phyloP scores from a whole-genome alignment of 176 grass and related monocot species.

The Puya raimondii region DNA sequence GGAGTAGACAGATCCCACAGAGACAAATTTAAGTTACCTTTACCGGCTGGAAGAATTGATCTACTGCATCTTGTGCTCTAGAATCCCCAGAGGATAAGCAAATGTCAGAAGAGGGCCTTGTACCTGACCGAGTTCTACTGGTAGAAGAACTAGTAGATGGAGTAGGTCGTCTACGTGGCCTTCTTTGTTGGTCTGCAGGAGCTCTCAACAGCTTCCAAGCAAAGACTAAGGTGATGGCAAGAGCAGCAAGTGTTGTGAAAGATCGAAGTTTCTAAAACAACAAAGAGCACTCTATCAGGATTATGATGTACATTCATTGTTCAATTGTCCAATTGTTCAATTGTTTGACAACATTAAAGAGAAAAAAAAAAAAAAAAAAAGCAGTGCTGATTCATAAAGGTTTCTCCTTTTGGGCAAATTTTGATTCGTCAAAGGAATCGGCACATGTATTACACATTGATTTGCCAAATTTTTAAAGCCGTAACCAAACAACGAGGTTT shows the following conservation, averaged over 20 bases:
- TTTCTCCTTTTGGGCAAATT: too few species aligned
- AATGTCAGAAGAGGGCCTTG: conserved; percentile 42
- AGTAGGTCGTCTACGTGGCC: conserved; percentile 42
- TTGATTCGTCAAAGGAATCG: too few species aligned
- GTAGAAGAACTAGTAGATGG: conserved; percentile 47
- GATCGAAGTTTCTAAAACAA: conserved; percentile 69
- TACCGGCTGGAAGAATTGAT: conserved; percentile 87
- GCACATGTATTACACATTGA: too few species aligned
- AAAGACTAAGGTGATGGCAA: conserved; percentile 73
- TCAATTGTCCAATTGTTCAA: not conserved
- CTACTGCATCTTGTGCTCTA: conserved; percentile 74
- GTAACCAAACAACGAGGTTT: too few species aligned
- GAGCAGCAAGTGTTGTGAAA: conserved; percentile 72
- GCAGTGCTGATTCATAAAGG: too few species aligned
- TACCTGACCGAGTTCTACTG: conserved; percentile 43
- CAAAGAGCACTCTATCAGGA: not conserved
- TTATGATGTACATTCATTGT: not conserved
- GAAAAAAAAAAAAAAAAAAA: too few species aligned
- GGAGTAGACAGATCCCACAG: conserved; percentile 2
- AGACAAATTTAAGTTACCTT: conserved; percentile 47
- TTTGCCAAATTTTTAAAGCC: too few species aligned
- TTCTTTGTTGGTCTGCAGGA: conserved; percentile 61
- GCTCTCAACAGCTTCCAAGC: conserved; percentile 87
- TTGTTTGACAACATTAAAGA: not conserved
- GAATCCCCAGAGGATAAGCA: conserved; percentile 76